Conservation (phyloP, 225 moss, liverwort and hornwort species). For the Climacium dendroides region DNA sequence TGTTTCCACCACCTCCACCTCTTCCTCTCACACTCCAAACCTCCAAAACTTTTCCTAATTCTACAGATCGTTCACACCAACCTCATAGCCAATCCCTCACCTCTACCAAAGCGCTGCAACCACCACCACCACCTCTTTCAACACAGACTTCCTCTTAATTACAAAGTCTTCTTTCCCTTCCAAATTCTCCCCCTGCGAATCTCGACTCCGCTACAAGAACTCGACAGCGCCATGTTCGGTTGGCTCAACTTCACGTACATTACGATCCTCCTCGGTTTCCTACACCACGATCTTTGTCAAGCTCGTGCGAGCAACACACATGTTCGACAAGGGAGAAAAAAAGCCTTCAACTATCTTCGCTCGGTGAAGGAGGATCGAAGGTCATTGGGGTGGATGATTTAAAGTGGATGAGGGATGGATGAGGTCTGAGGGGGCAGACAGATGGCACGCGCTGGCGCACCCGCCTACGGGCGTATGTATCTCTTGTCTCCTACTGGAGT, state of each 20-base stretch:
- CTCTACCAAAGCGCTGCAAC: neutral
- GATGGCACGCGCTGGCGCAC: neutral
- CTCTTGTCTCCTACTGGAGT: neutral
- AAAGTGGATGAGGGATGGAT: neutral
- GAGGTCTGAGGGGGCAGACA: neutral
- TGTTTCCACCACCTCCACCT: neutral
- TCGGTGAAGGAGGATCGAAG: neutral
- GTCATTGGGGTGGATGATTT: neutral
- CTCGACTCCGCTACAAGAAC: neutral
- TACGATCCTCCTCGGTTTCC: neutral
- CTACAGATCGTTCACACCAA: neutral
- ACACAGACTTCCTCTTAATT: neutral
- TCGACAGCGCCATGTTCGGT: neutral
- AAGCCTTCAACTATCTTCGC: neutral
- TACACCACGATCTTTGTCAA: neutral
- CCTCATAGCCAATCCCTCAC: neutral
- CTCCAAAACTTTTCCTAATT: neutral
- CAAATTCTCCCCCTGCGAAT: neutral
- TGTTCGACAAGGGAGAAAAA: neutral
- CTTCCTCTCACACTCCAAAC: neutral
- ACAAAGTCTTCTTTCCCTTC: neutral
- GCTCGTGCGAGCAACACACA: neutral
- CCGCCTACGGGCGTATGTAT: neutral
- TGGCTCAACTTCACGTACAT: neutral
- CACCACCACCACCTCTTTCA: neutral